These are phyloP conservation scores for Colletotrichum ledebouriae DNA, from an alignment of 2,329 filamentous ascomycete species.

Conservation along the genomic window DNA sequence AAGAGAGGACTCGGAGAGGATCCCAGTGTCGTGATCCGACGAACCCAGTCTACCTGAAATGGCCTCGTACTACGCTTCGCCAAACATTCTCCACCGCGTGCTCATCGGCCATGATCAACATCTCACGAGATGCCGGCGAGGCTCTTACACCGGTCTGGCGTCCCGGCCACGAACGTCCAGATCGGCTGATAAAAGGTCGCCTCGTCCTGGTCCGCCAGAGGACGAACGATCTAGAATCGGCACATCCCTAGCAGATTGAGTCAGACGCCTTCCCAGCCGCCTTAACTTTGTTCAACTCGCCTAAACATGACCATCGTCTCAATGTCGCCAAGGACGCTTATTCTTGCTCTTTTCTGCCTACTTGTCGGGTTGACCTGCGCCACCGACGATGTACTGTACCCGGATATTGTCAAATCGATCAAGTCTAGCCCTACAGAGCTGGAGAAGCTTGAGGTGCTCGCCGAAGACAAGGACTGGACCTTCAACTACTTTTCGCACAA, in stretches of 20 bases:
- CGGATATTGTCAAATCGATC: conserved; percentile 47
- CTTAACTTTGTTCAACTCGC: conserved; percentile 30
- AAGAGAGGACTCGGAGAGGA: too few relatives aligned
- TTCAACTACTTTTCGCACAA: conserved; percentile 62
- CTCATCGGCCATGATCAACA: too few relatives aligned
- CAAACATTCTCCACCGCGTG: too few relatives aligned
- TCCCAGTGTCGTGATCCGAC: too few relatives aligned
- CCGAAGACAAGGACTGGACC: conserved; percentile 58
- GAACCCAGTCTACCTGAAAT: too few relatives aligned
- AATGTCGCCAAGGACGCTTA: neutral
- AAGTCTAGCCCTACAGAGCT: conserved; percentile 58
- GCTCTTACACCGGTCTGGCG: neutral
- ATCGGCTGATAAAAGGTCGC: conserved; percentile 21
- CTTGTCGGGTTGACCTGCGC: conserved; percentile 12
- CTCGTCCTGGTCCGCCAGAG: conserved; percentile 26
- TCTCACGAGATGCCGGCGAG: conserved; percentile 4
- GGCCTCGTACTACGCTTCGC: too few relatives aligned
- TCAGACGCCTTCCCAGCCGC: conserved; percentile 18
- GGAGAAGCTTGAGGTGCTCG: conserved; percentile 57
- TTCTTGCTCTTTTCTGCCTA: conserved; percentile 6
- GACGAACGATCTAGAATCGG: neutral
- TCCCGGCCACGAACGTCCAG: neutral
- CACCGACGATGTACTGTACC: conserved; percentile 44
- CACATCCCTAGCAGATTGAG: neutral
- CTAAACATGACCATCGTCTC: conserved; percentile 14